A percentile compares a stretch with the other conserved stretches of the same genome.
These are phyloP conservation scores for Fragaria vesca DNA, from an alignment of 306 rosid genomes.

Conservation along the genomic window DNA sequence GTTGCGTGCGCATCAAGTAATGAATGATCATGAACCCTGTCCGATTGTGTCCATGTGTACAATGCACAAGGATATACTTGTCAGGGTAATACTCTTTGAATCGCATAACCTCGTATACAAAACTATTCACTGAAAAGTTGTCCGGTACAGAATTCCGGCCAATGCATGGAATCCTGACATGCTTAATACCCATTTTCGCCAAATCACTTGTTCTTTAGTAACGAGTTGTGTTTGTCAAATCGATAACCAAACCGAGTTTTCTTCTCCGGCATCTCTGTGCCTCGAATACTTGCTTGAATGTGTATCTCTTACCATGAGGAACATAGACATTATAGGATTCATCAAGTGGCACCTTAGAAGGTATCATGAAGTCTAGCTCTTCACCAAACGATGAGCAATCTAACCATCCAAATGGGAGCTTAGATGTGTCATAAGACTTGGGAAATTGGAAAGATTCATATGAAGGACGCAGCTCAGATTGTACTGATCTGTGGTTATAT, in stretches of 20 bases:
- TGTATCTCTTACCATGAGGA: slow-evolving; percentile 90
- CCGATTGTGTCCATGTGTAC: slow-evolving; percentile 97
- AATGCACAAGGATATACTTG: slow-evolving; percentile 89
- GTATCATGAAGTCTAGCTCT: slow-evolving; percentile 72
- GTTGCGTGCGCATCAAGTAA: slow-evolving; percentile 77
- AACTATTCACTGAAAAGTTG: slow-evolving; percentile 75
- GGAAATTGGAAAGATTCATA: slow-evolving; percentile 36
- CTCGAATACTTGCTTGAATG: slow-evolving; percentile 93
- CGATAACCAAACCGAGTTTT: slow-evolving; percentile 93
- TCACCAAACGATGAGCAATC: slow-evolving; percentile 83
- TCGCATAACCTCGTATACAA: slow-evolving; percentile 79
- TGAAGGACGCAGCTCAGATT: slow-evolving; percentile 39
- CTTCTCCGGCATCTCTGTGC: slow-evolving; percentile 81
- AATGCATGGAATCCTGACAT: slow-evolving; percentile 88
- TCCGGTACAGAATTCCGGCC: slow-evolving; percentile 94
- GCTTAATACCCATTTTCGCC: slow-evolving; percentile 88
- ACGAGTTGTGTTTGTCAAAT: slow-evolving; percentile 85
- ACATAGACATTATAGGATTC: slow-evolving; percentile 69
- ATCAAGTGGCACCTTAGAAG: slow-evolving; percentile 97
- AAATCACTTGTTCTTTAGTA: slow-evolving; percentile 73
- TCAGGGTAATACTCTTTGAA: slow-evolving; percentile 74
- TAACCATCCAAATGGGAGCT: slow-evolving; percentile 95
- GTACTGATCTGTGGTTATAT: too few relatives aligned
- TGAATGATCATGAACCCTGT: slow-evolving; percentile 93
- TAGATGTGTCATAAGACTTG: slow-evolving; percentile 51